phyloP scores from a whole-genome alignment of 1,284 basidiomycete species.

The Trametes polyzona region DNA sequence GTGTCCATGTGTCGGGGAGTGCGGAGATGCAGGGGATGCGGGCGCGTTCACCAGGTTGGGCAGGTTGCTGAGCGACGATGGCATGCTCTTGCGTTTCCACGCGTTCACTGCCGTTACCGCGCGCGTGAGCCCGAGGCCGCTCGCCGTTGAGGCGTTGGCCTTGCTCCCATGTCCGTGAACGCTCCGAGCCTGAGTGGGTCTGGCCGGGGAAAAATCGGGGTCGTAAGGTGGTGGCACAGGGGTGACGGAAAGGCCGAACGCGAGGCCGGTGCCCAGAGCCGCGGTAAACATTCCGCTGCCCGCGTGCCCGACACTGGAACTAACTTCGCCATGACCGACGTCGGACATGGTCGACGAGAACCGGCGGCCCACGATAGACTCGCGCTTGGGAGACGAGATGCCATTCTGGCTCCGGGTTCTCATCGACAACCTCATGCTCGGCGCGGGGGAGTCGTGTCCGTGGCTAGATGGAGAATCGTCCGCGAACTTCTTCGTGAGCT shows the following conservation, averaged over 20 bases:
- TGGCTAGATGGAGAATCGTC: constrained; percentile 21
- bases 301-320: constrained; percentile 2
- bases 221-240: constrained; percentile 1
- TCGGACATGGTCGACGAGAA: constrained; percentile 22
- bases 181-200: constrained; percentile 3
- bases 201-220: neutral
- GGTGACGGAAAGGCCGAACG: constrained; percentile 30
- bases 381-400: constrained; percentile 16
- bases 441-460: constrained; percentile 14
- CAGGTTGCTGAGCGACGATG: constrained; percentile 28
- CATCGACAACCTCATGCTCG: constrained; percentile 9
- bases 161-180: constrained; percentile 11
- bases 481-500: constrained; percentile 23
- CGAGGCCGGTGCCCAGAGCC: constrained; percentile 36
- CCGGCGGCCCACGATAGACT: constrained; percentile 14
- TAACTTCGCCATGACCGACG: constrained; percentile 15
- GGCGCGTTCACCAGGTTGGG: constrained; percentile 16
- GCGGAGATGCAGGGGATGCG: constrained; percentile 9
- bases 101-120: constrained; percentile 23
- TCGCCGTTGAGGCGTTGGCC: constrained; percentile 19
- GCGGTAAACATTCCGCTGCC: constrained; percentile 36
- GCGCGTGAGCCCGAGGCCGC: constrained; percentile 23
- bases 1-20: neutral
- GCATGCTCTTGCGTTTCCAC: constrained; percentile 33
- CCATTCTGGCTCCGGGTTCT: constrained; percentile 30